These are phyloP conservation scores for Oxyria digyna DNA, from an alignment of 148 eudicot genomes.

Conservation along the genomic window DNA sequence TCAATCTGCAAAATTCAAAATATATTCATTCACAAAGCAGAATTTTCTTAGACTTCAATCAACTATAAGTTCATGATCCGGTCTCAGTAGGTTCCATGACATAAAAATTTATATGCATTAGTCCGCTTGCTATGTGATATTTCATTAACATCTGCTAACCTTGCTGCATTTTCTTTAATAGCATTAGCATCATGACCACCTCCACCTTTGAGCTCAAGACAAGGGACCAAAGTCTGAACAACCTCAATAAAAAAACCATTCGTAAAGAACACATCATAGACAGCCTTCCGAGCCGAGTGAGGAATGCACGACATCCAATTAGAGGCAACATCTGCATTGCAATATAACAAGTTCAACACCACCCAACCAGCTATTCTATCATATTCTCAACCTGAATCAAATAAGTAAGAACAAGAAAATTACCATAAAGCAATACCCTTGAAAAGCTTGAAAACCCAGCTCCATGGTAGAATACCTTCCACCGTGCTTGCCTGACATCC, in stretches of 20 bases:
- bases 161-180: slow-evolving; percentile 69
- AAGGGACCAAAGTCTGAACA: slow-evolving; percentile 65
- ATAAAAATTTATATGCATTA: background rate
- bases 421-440: slow-evolving; percentile 62
- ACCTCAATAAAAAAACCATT: slow-evolving; percentile 50
- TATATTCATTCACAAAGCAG: background rate
- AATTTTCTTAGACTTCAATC: background rate
- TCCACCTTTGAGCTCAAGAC: slow-evolving; percentile 33
- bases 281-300: slow-evolving; percentile 56
- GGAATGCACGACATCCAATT: slow-evolving; percentile 83
- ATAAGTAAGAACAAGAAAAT: background rate
- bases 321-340: slow-evolving; percentile 68
- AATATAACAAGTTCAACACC: background rate
- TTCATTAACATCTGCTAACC: slow-evolving; percentile 27
- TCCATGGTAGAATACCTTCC: slow-evolving; percentile 64
- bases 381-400: background rate
- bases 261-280: slow-evolving; percentile 71
- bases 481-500: slow-evolving; percentile 32
- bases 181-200: slow-evolving; percentile 24
- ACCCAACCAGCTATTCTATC: background rate
- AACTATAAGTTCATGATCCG: background rate
- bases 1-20: slow-evolving; percentile 37
- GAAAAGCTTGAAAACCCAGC: slow-evolving; percentile 64
- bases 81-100: background rate
- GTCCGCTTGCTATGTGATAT: background rate